These are phyloP conservation scores for Ramichloridium luteum DNA, from an alignment of 2,329 filamentous ascomycete species.

Conservation along the genomic window DNA sequence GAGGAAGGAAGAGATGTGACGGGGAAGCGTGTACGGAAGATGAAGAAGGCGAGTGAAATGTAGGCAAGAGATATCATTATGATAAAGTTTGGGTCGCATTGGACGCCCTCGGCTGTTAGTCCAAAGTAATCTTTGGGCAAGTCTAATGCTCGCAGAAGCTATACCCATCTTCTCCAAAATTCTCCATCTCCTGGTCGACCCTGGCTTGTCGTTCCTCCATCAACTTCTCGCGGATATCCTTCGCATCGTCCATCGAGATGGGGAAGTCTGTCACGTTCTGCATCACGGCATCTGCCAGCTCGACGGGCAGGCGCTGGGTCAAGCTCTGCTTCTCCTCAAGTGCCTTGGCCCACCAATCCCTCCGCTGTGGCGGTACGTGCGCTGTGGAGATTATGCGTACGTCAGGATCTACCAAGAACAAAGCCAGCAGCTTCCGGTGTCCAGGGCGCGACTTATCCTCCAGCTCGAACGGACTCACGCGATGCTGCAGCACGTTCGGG, in stretches of 20 bases:
- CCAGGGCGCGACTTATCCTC: slow-evolving; percentile 40
- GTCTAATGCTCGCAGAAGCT: slow-evolving; percentile 23
- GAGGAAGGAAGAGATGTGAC: slow-evolving; percentile 85
- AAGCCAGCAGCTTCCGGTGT: slow-evolving; percentile 43
- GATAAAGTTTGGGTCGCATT: too few species aligned
- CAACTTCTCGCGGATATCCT: slow-evolving; percentile 16
- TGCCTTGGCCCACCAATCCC: slow-evolving; percentile 35
- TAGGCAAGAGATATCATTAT: too few species aligned
- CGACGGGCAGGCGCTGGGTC: slow-evolving; percentile 15
- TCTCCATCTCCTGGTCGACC: slow-evolving; percentile 9
- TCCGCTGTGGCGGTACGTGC: slow-evolving; percentile 41
- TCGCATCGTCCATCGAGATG: slow-evolving; percentile 19
- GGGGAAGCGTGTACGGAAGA: slow-evolving; percentile 47
- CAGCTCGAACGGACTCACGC: slow-evolving; percentile 39
- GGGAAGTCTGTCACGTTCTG: slow-evolving; percentile 19
- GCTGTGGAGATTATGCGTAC: slow-evolving; percentile 39
- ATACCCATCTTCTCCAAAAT: slow-evolving; percentile 15
- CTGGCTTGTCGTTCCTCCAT: slow-evolving; percentile 21
- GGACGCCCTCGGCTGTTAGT: too few species aligned
- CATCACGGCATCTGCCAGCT: slow-evolving; percentile 19
- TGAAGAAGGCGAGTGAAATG: slow-evolving; percentile 4
- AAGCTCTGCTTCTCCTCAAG: slow-evolving; percentile 11
- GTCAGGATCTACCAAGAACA: slow-evolving; percentile 49
- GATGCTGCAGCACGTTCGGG: slow-evolving; percentile 42
- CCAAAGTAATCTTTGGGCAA: too few species aligned